These are phyloP conservation scores for Pascua guehoae DNA, from an alignment of 1,284 basidiomycete species.

Conservation along the genomic window DNA sequence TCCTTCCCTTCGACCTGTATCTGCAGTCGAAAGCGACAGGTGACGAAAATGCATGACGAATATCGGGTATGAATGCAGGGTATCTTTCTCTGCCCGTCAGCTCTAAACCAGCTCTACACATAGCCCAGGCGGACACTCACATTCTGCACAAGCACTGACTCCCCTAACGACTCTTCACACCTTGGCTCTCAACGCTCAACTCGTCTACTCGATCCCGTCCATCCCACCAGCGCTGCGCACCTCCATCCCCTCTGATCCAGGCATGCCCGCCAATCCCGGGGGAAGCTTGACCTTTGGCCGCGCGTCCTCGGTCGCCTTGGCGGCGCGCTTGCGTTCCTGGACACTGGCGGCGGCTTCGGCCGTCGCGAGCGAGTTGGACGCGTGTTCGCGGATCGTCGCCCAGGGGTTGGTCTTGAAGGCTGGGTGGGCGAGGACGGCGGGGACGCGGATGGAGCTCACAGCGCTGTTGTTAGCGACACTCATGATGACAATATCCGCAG, in stretches of 20 bases:
- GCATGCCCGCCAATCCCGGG: no score
- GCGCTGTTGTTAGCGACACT: conserved; percentile 20
- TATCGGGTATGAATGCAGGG: no score
- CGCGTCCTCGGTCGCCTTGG: background rate
- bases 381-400: conserved; percentile 47
- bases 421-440: conserved; percentile 43
- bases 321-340: conserved; percentile 8
- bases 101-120: no score
- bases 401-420: conserved; percentile 46
- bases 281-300: conserved; percentile 4
- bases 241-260: background rate
- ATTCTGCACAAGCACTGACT: no score
- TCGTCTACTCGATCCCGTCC: conserved; percentile 17
- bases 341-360: conserved; percentile 16
- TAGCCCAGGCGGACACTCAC: no score
- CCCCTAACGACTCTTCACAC: no score
- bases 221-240: conserved; percentile 2
- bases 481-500: background rate
- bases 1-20: no score
- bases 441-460: conserved; percentile 35
- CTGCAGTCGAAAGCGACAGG: no score
- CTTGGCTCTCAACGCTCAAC: conserved; percentile 4
- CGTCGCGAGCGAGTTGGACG: conserved; percentile 38
- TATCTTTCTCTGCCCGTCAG: no score
- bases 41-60: no score